These are phyloP conservation scores for Coccomyxa sp. DNA, from an alignment of 139 green algal species.

Conservation along the genomic window DNA sequence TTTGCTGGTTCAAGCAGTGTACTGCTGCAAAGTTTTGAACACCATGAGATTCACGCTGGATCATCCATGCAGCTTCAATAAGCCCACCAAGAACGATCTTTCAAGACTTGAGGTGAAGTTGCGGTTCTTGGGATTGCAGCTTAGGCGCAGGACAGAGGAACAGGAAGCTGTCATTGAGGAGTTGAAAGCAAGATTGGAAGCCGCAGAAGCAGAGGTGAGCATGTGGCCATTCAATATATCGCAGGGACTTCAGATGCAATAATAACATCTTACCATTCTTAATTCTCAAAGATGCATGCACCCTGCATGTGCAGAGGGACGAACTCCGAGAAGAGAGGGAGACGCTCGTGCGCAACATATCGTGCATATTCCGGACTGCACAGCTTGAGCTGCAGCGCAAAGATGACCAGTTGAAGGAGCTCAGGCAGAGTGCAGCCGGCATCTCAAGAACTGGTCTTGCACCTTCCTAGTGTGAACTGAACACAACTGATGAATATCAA, in stretches of 20 bases:
- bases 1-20: not conserved
- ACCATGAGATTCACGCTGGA: too few relatives aligned
- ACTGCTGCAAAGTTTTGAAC: not conserved
- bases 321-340: not conserved
- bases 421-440: constrained; percentile 22
- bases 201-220: too few relatives aligned
- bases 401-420: constrained; percentile 42
- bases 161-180: not conserved
- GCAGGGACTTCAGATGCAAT: too few relatives aligned
- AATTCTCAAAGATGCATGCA: too few relatives aligned
- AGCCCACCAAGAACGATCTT: too few relatives aligned
- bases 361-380: constrained; percentile 64
- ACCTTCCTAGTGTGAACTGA: not conserved
- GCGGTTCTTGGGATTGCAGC: not conserved
- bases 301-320: not conserved
- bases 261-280: too few relatives aligned
- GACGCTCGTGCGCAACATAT: constrained; percentile 17
- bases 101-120: too few relatives aligned
- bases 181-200: too few relatives aligned
- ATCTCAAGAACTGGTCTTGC: not conserved
- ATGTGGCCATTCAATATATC: too few relatives aligned
- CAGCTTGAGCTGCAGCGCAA: constrained; percentile 66
- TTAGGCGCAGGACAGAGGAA: not conserved
- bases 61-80: too few relatives aligned
- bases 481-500: not conserved